Evolutionary conservation across 1,139 yeast species (phyloP).

Genomic region (Blastobotrys aristatus): DNA sequence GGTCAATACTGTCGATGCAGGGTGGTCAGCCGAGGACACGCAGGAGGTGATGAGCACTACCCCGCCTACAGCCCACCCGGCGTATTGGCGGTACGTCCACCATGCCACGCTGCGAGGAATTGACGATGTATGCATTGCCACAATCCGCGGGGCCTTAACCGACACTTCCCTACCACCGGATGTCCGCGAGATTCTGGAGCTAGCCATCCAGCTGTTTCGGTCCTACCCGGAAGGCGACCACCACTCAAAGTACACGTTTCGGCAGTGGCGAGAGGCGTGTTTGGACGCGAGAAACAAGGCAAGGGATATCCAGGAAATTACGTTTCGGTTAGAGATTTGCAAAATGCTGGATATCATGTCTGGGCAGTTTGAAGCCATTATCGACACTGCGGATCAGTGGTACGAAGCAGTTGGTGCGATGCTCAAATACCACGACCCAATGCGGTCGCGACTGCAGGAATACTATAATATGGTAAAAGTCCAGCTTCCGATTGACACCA

Average conservation of each 20-base stretch:
- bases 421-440: constrained; percentile 58
- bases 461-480: constrained; percentile 37
- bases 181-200: constrained; percentile 19
- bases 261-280: constrained; percentile 25
- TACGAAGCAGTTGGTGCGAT: constrained; percentile 64
- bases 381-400: constrained; percentile 54
- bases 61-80: constrained; percentile 49
- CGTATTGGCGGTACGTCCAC: constrained; percentile 61
- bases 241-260: constrained; percentile 18
- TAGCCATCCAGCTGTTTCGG: constrained; percentile 20
- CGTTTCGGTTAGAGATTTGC: constrained; percentile 17
- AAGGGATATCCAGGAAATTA: constrained; percentile 15
- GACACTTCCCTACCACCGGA: constrained; percentile 15
- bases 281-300: constrained; percentile 17
- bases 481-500: constrained; percentile 37
- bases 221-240: constrained; percentile 21
- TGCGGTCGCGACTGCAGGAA: constrained; percentile 41
- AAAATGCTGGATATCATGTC: constrained; percentile 29
- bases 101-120: constrained; percentile 61
- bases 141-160: constrained; percentile 16
- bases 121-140: constrained; percentile 43
- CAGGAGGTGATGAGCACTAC: constrained; percentile 32
- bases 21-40: constrained; percentile 19
- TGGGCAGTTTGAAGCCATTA: constrained; percentile 52
- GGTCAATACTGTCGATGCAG: constrained; percentile 25